Conservation (phyloP, 805 yeast genomes). For the Wickerhamomyces rabaulensis region DNA sequence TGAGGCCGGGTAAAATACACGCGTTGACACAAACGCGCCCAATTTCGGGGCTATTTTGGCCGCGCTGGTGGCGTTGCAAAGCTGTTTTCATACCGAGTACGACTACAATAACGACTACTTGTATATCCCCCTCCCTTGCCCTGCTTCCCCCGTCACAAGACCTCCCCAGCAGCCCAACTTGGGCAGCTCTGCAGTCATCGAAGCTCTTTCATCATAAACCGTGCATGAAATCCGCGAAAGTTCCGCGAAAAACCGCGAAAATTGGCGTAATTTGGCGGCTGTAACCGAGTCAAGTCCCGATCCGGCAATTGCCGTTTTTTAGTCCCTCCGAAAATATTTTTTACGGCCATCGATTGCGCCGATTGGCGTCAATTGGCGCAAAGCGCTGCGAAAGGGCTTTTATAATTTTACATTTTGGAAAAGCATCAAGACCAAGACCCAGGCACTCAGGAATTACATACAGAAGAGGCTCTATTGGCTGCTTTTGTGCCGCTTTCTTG, state of each 20-base stretch:
- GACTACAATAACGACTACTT: no score
- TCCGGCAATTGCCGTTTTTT: background rate
- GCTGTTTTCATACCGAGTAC: background rate
- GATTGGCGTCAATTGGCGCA: no score
- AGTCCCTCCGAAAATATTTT: background rate
- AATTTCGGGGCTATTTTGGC: no score
- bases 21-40: background rate
- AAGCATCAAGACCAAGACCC: background rate
- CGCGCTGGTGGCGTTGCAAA: background rate
- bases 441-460: no score
- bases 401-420: background rate
- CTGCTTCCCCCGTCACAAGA: background rate
- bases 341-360: background rate
- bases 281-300: background rate
- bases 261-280: background rate
- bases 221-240: background rate
- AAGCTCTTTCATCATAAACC: background rate
- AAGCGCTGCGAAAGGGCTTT: background rate
- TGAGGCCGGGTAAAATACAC: slow-evolving; percentile 5
- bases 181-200: background rate
- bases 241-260: background rate
- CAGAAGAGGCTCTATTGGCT: background rate
- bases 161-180: background rate
- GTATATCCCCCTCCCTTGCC: background rate
- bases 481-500: background rate